Evolutionary conservation across 192 early-diverging fungal species (phyloP).

Genomic region (Coemansia sp.): DNA sequence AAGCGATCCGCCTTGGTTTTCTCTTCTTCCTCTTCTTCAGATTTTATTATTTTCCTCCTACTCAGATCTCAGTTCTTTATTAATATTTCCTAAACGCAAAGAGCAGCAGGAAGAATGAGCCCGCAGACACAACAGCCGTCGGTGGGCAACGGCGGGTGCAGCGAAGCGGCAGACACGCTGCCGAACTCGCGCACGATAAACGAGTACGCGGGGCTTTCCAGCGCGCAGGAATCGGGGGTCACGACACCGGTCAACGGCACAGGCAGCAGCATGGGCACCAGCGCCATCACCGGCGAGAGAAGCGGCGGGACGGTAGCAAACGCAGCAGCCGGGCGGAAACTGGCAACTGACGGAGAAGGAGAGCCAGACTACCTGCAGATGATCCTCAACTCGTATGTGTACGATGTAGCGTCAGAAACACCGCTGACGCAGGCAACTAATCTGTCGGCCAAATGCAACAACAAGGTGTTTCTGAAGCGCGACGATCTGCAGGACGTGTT

Average conservation of each 20-base stretch:
- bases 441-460: conserved; percentile 69
- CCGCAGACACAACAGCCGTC: not conserved
- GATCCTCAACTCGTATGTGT: conserved; percentile 92
- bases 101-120: not conserved
- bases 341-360: not conserved
- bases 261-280: not conserved
- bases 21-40: too few species aligned
- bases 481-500: conserved; percentile 98
- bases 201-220: conserved; percentile 35
- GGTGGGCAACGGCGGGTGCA: not conserved
- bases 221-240: conserved; percentile 15
- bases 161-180: conserved; percentile 10
- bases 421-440: conserved; percentile 85
- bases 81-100: not conserved
- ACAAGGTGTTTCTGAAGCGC: conserved; percentile 84
- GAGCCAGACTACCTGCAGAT: conserved; percentile 88
- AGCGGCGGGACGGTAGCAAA: not conserved
- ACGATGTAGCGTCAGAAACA: conserved; percentile 91
- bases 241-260: not conserved
- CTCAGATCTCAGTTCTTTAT: too few species aligned
- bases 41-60: too few species aligned
- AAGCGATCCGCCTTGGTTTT: too few species aligned
- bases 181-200: conserved; percentile 54
- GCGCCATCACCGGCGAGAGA: not conserved
- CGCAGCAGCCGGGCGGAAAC: not conserved